Base-by-base conservation (phyloP, 371 early-diverging fungal species). In the Circinella minor region DNA sequence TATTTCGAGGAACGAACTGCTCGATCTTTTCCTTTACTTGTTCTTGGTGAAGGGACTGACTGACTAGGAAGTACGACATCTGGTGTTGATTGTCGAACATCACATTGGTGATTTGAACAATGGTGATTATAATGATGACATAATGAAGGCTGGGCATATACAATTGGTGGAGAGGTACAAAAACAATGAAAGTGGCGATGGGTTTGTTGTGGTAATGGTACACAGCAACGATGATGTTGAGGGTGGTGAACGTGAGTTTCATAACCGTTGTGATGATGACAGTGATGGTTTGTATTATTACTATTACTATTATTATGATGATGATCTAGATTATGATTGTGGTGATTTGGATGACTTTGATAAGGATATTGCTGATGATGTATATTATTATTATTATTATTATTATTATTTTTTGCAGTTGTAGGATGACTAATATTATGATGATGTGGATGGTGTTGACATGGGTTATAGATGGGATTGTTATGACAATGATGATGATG, bases 21-120 rank as follows among this genome's bases (percentile, higher is more conserved):
- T 5, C 57, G 57, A 57, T 57, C 18, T 57, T 57, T 57, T 4
- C 57, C 57, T 57, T 57, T 57, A 27, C 36, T 20, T 10, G 57
- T 57, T n/a, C 17, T 15, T n/a, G n/a, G 14, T n/a, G 51, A 51
- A 27, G 57, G 34, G 14, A 4, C 27, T 5, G 57, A 57, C 18
- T 57, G 57, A 34, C 57, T 57, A 34, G 57, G 57, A 57, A 57
- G 57, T 34, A 57, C 57, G 4, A 7, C 7, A 34, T 20, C 36
- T 27, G 57, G 27, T 34, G 57, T 4, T 57, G 57, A 57, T 9
- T 27, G 57, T 34, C 57, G 57, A 57, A 57, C 14, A 14, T 57
- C 57, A 3, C 27, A 34, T 57, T 27, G 57, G 27, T 57, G 51
- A n/a, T 5, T 51, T 13, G 14, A n/a, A 13, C n/a, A 4, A 57